These are phyloP conservation scores for Cryphonectria nitschkei DNA, from an alignment of 2,329 filamentous ascomycete species.

Conservation along the genomic window DNA sequence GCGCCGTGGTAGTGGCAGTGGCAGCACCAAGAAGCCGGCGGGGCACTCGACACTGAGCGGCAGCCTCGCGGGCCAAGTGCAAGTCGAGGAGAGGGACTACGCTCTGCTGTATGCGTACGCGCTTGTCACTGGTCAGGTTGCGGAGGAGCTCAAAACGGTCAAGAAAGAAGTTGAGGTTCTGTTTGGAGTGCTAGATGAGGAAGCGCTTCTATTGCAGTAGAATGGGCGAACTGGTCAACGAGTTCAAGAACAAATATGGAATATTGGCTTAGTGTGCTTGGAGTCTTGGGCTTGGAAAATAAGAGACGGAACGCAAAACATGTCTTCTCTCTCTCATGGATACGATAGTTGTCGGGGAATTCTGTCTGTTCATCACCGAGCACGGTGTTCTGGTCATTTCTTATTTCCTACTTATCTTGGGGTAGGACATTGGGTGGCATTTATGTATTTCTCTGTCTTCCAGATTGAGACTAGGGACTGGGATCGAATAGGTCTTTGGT, in stretches of 20 bases:
- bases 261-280: neutral
- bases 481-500: neutral
- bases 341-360: neutral
- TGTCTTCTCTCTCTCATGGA: neutral
- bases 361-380: conserved; percentile 3
- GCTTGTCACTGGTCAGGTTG: conserved; percentile 68
- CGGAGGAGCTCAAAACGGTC: conserved; percentile 64
- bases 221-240: neutral
- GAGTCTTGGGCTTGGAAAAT: conserved; percentile 6
- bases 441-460: neutral
- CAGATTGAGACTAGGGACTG: neutral
- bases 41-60: conserved; percentile 32
- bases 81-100: conserved; percentile 77
- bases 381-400: neutral
- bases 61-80: conserved; percentile 39
- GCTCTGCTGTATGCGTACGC: conserved; percentile 91
- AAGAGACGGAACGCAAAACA: neutral
- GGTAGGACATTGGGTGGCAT: neutral
- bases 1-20: conserved; percentile 18
- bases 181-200: conserved; percentile 66
- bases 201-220: conserved; percentile 60
- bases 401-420: neutral
- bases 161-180: conserved; percentile 64
- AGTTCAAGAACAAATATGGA: neutral
- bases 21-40: conserved; percentile 30